Base-by-base conservation (phyloP, 352 stramenopile genomes). In the Globisporangium nunn region DNA sequence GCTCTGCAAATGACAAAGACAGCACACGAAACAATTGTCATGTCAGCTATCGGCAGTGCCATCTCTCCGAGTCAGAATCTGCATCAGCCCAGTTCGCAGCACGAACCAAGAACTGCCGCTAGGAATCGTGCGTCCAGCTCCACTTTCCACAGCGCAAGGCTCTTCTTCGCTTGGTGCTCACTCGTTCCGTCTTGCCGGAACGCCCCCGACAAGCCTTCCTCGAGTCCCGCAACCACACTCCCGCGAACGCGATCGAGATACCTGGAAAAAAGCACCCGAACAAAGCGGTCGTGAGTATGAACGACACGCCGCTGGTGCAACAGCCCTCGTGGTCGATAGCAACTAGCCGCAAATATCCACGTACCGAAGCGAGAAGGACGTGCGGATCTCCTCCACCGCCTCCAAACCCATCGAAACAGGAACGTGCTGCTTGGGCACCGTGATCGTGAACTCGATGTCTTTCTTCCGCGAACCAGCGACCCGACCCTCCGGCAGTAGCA, bases 101-200 rank as follows among this genome's bases (percentile, higher is more conserved):
- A 74, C 69, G 56, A 60, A 87, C 79, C 71, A 40, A 93, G 55
- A 17, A 88, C 64, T 31, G 62, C 55, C 33, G 74, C 37, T 29
- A 69, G 69, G 49, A 89, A 90, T 44, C 84, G 81, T 15, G 76
- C 74, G 46, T 94, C 84, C 47, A 91, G 85, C 58, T 94, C 84
- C 33, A 92, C 60, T 61, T 73, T 71, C 84, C 84, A 94, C 0
- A 94, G 58, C 47, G 77, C 70, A 53, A 66, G 44, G 11, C 52
- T 45, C 31, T 41, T 46, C 8, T 62, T 69, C 15, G 56, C 2
- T 17, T 31, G 14, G 23, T 55, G 31, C 33, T 23, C 47, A 18
- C 40, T 17, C 49, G 8, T 47, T 28, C 6, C 23, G 40, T n/a
- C 33, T 47, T 35, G 17, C 41, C 30, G 41, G 30, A 47, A 52